Conservation (phyloP, 345 rosid genomes). For the Moringa oleifera region DNA sequence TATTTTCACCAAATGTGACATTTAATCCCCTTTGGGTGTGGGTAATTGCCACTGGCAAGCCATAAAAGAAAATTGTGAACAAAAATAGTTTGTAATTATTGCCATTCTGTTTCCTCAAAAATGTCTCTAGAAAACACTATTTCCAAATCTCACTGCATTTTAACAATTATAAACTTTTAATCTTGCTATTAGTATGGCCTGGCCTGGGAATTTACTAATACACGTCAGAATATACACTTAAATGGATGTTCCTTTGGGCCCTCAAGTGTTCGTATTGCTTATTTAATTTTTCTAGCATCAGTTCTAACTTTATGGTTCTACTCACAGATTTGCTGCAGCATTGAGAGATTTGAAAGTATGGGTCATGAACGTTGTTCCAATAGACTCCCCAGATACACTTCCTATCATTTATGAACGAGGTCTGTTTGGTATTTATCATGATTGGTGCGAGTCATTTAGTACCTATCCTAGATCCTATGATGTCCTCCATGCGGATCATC, state of each 20-base stretch:
- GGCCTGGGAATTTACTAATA: too few species aligned
- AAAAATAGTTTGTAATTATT: not conserved
- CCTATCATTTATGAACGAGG: constrained; percentile 92
- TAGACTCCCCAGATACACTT: constrained; percentile 87
- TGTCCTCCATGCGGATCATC: constrained; percentile 96
- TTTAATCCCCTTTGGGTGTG: not conserved
- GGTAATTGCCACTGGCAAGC: not conserved
- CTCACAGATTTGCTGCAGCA: constrained; percentile 85
- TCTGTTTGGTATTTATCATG: constrained; percentile 88
- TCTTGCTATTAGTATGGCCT: too few species aligned
- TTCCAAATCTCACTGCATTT: not conserved
- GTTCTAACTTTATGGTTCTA: constrained; percentile 17
- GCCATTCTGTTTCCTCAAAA: too few species aligned
- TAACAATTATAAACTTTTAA: not conserved
- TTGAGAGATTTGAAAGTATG: constrained; percentile 71
- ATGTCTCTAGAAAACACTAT: not conserved
- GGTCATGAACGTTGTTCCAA: constrained; percentile 92
- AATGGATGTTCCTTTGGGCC: constrained; percentile 10
- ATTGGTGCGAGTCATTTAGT: constrained; percentile 96
- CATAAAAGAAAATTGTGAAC: not conserved
- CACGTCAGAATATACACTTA: too few species aligned
- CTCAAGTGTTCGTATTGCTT: not conserved
- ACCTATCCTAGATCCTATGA: constrained; percentile 97
- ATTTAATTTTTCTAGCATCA: constrained; percentile 1
- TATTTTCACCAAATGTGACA: not conserved